Percentiles rank a stretch among this genome's conserved stretches.
Evolutionary conservation across 2,329 filamentous ascomycete species (phyloP).

Genomic region (Trichoderma cornu-damae): DNA sequence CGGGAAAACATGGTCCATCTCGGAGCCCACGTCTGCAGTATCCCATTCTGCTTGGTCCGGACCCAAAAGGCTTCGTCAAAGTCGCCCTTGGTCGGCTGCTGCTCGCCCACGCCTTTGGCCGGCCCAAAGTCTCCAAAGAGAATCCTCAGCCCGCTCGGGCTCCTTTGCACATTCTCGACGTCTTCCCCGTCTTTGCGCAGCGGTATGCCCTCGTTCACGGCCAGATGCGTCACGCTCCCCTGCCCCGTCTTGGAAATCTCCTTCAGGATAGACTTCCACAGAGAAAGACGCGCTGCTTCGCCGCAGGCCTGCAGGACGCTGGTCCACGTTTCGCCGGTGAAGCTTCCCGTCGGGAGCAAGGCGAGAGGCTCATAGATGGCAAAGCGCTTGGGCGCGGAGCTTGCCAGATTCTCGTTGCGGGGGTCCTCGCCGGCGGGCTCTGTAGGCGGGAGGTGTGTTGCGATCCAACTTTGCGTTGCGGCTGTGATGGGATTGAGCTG

Average conservation of each 20-base stretch:
- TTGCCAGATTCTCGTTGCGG: constrained; percentile 32
- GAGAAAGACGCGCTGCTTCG: constrained; percentile 25
- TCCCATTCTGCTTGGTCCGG: constrained; percentile 68
- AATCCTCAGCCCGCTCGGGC: constrained; percentile 63
- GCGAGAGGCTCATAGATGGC: constrained; percentile 57
- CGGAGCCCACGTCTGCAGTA: constrained; percentile 82
- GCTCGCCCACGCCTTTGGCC: background rate
- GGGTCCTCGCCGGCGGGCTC: background rate
- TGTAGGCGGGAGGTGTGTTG: constrained; percentile 9
- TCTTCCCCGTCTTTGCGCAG: constrained; percentile 32
- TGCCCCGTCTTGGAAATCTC: constrained; percentile 41
- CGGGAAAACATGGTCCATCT: constrained; percentile 91
- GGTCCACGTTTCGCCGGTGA: constrained; percentile 41
- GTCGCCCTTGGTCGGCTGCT: constrained; percentile 42
- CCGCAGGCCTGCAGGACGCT: constrained; percentile 30
- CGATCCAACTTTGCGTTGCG: constrained; percentile 31
- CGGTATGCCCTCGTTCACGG: constrained; percentile 59
- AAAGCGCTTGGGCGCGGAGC: constrained; percentile 51
- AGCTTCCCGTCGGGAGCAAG: constrained; percentile 55
- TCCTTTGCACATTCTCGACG: constrained; percentile 65
- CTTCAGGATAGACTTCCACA: constrained; percentile 49
- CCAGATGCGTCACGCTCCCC: constrained; percentile 49
- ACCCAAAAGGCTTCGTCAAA: constrained; percentile 73
- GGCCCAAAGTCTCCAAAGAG: constrained; percentile 72
- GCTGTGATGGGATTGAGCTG: constrained; percentile 31